phyloP scores from a whole-genome alignment of 805 yeast species.

The Barnettozyma siamensis region DNA sequence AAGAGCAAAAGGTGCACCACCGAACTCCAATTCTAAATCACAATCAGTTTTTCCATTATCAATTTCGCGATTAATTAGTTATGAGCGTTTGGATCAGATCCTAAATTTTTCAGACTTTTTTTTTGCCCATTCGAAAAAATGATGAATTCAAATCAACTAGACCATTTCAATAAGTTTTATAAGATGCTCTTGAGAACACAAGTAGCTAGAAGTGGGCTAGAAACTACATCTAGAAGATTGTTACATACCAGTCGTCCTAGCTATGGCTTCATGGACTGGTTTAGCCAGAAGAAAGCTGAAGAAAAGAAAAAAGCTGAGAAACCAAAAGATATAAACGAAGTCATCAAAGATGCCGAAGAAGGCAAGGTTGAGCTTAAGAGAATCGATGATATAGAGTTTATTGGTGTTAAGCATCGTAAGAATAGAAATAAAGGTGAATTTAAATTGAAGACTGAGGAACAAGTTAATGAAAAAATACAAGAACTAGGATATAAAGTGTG shows the following conservation, averaged over 20 bases:
- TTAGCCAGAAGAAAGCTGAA: conserved; percentile 27
- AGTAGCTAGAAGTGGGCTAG: background rate
- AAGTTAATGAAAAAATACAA: conserved; percentile 3
- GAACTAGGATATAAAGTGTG: conserved; percentile 22
- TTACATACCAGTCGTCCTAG: conserved; percentile 23
- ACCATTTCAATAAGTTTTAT: background rate
- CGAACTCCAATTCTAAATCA: too few relatives aligned
- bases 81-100: background rate
- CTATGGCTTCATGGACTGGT: conserved; percentile 36
- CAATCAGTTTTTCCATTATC: too few relatives aligned
- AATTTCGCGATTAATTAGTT: too few relatives aligned
- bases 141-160: background rate
- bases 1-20: background rate
- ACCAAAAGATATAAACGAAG: conserved; percentile 23
- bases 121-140: background rate
- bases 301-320: conserved; percentile 15
- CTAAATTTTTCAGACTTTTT: background rate
- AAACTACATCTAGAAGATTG: conserved; percentile 10
- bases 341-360: conserved; percentile 32
- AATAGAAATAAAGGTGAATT: conserved; percentile 11
- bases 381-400: conserved; percentile 23
- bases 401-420: conserved; percentile 14
- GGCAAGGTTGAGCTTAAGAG: conserved; percentile 21
- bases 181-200: conserved; percentile 6
- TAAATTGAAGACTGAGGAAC: conserved; percentile 5